Evolutionary conservation across 1,284 basidiomycete species (phyloP).

Genomic region (Salmacisia buchloeana): DNA sequence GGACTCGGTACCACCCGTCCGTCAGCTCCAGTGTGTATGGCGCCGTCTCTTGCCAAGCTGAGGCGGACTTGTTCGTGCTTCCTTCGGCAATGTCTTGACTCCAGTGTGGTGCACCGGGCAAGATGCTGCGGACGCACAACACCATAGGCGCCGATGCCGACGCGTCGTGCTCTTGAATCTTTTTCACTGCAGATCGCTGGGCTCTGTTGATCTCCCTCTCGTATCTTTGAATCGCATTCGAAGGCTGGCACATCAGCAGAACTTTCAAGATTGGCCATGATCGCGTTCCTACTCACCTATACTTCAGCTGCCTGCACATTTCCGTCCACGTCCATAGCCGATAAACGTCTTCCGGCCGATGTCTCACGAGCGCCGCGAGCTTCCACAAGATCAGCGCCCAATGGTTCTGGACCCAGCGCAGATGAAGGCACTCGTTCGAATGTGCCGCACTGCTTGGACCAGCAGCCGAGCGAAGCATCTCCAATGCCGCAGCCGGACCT

Average conservation of each 20-base stretch:
- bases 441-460: background rate
- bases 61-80: slow-evolving; percentile 2
- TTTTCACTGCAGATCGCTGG: slow-evolving; percentile 70
- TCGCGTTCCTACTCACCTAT: slow-evolving; percentile 64
- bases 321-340: slow-evolving; percentile 32
- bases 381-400: slow-evolving; percentile 92
- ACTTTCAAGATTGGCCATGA: background rate
- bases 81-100: background rate
- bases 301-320: slow-evolving; percentile 73
- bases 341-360: slow-evolving; percentile 53
- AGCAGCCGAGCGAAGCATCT: slow-evolving; percentile 22
- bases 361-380: slow-evolving; percentile 70
- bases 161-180: slow-evolving; percentile 70
- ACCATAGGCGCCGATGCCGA: slow-evolving; percentile 70
- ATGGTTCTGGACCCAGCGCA: slow-evolving; percentile 83
- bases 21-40: slow-evolving; percentile 68
- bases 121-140: slow-evolving; percentile 71
- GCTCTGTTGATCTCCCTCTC: slow-evolving; percentile 78
- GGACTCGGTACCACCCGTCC: slow-evolving; percentile 91
- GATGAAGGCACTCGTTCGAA: slow-evolving; percentile 57
- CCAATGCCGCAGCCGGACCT: slow-evolving; percentile 23
- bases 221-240: slow-evolving; percentile 60
- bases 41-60: too few species aligned
- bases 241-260: slow-evolving; percentile 1
- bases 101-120: slow-evolving; percentile 23